phyloP scores from a whole-genome alignment of 2,329 filamentous ascomycete genomes.

The Periconia macrospinosa region DNA sequence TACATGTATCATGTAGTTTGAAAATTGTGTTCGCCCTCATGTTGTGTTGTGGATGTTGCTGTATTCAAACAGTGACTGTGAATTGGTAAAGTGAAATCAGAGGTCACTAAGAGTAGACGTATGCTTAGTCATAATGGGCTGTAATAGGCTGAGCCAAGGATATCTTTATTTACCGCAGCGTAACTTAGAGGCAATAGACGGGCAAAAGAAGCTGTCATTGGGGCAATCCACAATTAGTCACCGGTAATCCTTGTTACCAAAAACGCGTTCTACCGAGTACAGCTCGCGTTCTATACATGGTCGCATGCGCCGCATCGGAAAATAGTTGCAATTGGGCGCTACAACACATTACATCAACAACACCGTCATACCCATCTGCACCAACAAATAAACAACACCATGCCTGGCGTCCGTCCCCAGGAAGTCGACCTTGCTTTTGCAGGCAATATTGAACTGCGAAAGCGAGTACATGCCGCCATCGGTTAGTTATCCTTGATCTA shows the following conservation, averaged over 20 bases:
- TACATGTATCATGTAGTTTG: too few relatives aligned
- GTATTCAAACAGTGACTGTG: too few relatives aligned
- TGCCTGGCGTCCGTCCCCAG: conserved; percentile 22
- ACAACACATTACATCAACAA: not conserved
- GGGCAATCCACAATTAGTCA: not conserved
- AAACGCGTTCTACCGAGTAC: not conserved
- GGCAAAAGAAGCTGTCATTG: not conserved
- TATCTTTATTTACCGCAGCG: too few relatives aligned
- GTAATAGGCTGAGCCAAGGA: too few relatives aligned
- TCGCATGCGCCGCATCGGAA: not conserved
- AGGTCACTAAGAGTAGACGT: too few relatives aligned
- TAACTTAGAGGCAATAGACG: too few relatives aligned
- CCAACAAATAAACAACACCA: conserved; percentile 4
- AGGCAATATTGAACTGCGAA: conserved; percentile 37
- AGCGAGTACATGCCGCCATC: conserved; percentile 42
- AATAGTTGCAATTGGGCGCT: not conserved
- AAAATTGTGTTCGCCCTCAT: too few relatives aligned
- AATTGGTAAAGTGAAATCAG: too few relatives aligned
- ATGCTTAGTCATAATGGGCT: too few relatives aligned
- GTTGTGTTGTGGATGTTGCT: too few relatives aligned
- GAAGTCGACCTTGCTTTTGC: conserved; percentile 41
- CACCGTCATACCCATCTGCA: not conserved
- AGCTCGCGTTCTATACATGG: not conserved
- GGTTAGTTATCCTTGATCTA: conserved; percentile 18
- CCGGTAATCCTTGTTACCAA: not conserved